These are phyloP conservation scores for Claviceps monticola DNA, from an alignment of 2,329 filamentous ascomycete species.

Conservation along the genomic window DNA sequence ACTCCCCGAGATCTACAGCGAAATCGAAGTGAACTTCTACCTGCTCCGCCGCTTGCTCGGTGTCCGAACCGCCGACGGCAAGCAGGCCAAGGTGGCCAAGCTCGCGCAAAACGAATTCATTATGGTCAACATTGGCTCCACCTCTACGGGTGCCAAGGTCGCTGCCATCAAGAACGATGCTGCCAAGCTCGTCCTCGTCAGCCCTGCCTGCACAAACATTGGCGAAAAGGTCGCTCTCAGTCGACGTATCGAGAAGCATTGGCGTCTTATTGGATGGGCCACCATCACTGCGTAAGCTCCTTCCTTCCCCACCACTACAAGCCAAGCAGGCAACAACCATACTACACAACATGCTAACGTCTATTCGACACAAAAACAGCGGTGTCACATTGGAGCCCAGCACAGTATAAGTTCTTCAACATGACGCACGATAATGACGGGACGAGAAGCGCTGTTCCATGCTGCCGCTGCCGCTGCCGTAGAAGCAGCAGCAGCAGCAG, in stretches of 20 bases:
- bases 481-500: too few species aligned
- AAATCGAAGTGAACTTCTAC: constrained; percentile 99
- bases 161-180: constrained; percentile 95
- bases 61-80: constrained; percentile 95
- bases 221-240: constrained; percentile 96
- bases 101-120: constrained; percentile 96
- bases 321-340: not conserved
- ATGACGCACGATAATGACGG: constrained; percentile 2
- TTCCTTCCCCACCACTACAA: not conserved
- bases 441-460: constrained; percentile 3
- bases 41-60: constrained; percentile 83
- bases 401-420: constrained; percentile 21
- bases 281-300: constrained; percentile 55
- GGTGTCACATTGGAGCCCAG: constrained; percentile 41
- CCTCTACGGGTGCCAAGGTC: constrained; percentile 93
- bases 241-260: constrained; percentile 97
- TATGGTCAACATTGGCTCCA: constrained; percentile 99
- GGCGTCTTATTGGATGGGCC: constrained; percentile 87
- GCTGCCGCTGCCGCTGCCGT: not conserved
- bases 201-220: constrained; percentile 89
- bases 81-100: constrained; percentile 98
- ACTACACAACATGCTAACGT: not conserved
- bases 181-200: constrained; percentile 85
- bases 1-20: constrained; percentile 92
- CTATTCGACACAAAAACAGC: constrained; percentile 16